These are phyloP conservation scores for Corylus americana DNA, from an alignment of 306 rosid genomes.

Conservation along the genomic window DNA sequence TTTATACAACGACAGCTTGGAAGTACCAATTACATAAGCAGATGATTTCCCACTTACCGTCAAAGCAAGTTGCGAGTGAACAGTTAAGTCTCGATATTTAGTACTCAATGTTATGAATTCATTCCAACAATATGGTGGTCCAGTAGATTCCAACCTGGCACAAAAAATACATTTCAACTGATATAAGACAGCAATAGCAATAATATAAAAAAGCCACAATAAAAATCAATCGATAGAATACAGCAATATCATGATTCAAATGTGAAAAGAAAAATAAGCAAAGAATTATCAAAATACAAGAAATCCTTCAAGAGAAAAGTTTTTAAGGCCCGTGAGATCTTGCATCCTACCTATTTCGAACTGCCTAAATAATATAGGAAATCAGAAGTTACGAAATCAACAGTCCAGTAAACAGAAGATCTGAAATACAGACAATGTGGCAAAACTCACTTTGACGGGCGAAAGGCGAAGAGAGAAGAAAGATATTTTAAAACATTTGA, in stretches of 20 bases:
- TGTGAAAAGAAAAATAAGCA: neutral
- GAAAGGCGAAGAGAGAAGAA: neutral
- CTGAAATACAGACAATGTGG: neutral
- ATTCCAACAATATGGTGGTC: slow-evolving; percentile 80
- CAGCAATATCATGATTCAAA: neutral
- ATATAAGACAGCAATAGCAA: neutral
- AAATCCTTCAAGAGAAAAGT: slow-evolving; percentile 1
- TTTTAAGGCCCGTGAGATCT: neutral
- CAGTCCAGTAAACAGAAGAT: neutral
- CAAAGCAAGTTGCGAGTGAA: slow-evolving; percentile 85
- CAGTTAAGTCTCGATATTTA: slow-evolving; percentile 88
- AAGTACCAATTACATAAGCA: neutral
- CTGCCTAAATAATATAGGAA: neutral
- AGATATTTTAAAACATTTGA: neutral
- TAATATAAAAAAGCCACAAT: neutral
- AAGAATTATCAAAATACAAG: neutral
- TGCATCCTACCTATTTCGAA: neutral
- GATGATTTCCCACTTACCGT: slow-evolving; percentile 53
- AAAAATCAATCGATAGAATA: slow-evolving; percentile 20
- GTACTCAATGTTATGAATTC: slow-evolving; percentile 83
- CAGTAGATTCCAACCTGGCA: slow-evolving; percentile 79
- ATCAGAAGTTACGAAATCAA: neutral
- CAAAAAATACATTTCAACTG: slow-evolving; percentile 22
- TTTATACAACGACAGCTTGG: neutral
- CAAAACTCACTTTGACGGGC: neutral